Conservation (phyloP, 345 rosid genomes). For the Lepidium didymum region DNA sequence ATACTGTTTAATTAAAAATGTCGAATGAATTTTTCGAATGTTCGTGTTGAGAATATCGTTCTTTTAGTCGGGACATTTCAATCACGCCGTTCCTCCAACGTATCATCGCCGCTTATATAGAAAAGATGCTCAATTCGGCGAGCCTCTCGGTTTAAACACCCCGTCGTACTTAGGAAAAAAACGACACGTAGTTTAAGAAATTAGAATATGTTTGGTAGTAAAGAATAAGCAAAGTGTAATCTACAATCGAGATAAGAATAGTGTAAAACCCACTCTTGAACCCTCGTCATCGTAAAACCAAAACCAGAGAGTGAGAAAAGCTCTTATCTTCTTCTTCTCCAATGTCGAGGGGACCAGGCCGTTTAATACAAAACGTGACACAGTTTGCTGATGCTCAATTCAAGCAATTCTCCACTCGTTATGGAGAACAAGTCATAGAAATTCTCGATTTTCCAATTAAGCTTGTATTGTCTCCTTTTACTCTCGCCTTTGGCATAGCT, state of each 20-base stretch:
- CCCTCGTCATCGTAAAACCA: background rate
- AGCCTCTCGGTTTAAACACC: background rate
- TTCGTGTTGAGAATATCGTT: background rate
- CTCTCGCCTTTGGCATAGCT: constrained; percentile 80
- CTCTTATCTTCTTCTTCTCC: constrained; percentile 14
- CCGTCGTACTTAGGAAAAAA: background rate
- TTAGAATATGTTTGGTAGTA: background rate
- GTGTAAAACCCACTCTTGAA: background rate
- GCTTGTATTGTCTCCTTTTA: constrained; percentile 70
- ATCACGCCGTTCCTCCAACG: background rate
- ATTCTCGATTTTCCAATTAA: constrained; percentile 71
- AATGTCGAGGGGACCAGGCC: constrained; percentile 63
- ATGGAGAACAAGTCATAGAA: constrained; percentile 64
- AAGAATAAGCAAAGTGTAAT: background rate
- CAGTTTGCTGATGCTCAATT: constrained; percentile 54
- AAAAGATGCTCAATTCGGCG: background rate
- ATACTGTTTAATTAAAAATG: no score
- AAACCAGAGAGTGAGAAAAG: constrained; percentile 4
- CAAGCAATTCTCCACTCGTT: constrained; percentile 46
- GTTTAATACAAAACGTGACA: constrained; percentile 43
- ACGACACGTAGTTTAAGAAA: background rate
- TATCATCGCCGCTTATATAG: background rate
- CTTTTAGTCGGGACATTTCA: background rate
- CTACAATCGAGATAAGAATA: background rate
- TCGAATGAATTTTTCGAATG: no score